Percentiles rank a stretch among this genome's conserved stretches.
Conservation (phyloP, 2,329 filamentous ascomycete species). For the Cladosporium halotolerans region DNA sequence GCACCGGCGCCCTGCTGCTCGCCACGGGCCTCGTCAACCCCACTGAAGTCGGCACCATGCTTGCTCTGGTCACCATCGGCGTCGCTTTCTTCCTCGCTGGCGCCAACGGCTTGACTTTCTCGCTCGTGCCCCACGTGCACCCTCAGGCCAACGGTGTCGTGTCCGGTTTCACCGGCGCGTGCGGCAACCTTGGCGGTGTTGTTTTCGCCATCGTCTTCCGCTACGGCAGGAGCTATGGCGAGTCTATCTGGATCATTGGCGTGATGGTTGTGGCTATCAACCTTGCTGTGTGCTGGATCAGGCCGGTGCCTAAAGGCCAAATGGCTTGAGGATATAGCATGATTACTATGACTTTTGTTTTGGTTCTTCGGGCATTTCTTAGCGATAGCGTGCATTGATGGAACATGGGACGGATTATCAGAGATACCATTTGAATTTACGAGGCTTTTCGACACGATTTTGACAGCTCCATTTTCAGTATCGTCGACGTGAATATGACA, state of each 20-base stretch:
- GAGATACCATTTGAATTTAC: not conserved
- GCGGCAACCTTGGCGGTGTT: conserved; percentile 79
- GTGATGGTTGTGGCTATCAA: conserved; percentile 66
- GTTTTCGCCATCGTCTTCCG: conserved; percentile 79
- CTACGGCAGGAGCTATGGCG: conserved; percentile 63
- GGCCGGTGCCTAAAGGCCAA: conserved; percentile 50
- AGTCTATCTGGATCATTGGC: conserved; percentile 76
- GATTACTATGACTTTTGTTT: not conserved
- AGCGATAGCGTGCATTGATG: not conserved
- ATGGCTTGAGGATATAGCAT: conserved; percentile 37
- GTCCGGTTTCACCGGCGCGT: conserved; percentile 70
- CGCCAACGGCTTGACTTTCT: conserved; percentile 80
- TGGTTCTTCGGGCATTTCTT: not conserved
- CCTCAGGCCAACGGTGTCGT: conserved; percentile 74
- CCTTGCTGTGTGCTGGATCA: conserved; percentile 58
- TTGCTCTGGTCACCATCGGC: conserved; percentile 68
- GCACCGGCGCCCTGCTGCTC: conserved; percentile 55
- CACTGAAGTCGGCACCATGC: conserved; percentile 57
- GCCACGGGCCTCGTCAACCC: conserved; percentile 61
- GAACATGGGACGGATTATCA: not conserved
- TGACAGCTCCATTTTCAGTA: not conserved
- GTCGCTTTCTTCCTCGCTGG: conserved; percentile 79
- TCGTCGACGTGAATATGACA: too few species aligned
- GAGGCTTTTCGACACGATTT: not conserved
- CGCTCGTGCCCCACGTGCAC: conserved; percentile 79